Conservation (phyloP, 148 eudicot species). For the Spergularia bocconei region DNA sequence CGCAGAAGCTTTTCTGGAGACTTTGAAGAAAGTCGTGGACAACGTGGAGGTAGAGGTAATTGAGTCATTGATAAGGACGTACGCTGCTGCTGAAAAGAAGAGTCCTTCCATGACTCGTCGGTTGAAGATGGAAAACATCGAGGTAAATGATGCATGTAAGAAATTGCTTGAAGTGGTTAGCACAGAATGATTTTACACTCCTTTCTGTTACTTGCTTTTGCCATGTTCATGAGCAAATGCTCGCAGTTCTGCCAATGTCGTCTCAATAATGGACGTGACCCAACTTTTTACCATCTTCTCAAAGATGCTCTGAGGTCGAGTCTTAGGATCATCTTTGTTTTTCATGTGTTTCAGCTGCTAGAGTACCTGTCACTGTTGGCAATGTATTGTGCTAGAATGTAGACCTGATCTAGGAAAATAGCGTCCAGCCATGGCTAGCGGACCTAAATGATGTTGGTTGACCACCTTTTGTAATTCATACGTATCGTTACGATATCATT, state of each 20-base stretch:
- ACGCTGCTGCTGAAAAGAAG: slow-evolving; percentile 67
- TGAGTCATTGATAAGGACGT: slow-evolving; percentile 68
- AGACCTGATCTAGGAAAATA: too few species aligned
- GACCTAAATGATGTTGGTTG: too few species aligned
- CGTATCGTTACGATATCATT: too few species aligned
- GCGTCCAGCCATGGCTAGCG: too few species aligned
- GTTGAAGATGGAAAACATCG: slow-evolving; percentile 87
- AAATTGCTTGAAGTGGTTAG: slow-evolving; percentile 57
- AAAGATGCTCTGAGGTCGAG: neutral
- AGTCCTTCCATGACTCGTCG: slow-evolving; percentile 60
- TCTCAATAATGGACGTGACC: slow-evolving; percentile 14
- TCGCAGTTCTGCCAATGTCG: neutral
- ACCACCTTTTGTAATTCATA: too few species aligned
- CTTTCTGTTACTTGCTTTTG: slow-evolving; percentile 4
- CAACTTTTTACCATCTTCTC: neutral
- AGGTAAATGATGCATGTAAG: slow-evolving; percentile 67
- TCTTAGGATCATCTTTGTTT: neutral
- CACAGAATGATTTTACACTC: slow-evolving; percentile 32
- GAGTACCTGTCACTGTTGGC: too few species aligned
- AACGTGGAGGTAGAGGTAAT: slow-evolving; percentile 42
- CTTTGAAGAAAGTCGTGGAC: slow-evolving; percentile 50
- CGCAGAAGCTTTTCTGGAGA: slow-evolving; percentile 68
- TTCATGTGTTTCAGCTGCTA: neutral
- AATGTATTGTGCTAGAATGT: too few species aligned
- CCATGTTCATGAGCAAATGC: slow-evolving; percentile 9